phyloP scores from a whole-genome alignment of 2,329 filamentous ascomycete genomes.

The Epichloe gansuensis region DNA sequence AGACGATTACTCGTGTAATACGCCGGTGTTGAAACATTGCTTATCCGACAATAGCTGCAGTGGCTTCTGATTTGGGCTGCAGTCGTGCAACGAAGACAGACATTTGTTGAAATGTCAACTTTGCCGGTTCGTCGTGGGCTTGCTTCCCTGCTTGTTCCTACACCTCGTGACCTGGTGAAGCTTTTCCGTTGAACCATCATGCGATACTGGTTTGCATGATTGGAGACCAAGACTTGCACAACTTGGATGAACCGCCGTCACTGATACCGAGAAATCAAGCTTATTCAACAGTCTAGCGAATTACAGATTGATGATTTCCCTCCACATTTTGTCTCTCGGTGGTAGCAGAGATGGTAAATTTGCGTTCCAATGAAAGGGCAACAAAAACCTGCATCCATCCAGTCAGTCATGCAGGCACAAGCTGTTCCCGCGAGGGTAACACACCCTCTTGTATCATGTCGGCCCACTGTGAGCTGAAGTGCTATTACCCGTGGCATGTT shows the following conservation, averaged over 20 bases:
- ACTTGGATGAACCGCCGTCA: neutral
- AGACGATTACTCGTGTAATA: neutral
- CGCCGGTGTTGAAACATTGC: neutral
- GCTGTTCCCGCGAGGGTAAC: neutral
- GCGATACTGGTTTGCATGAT: neutral
- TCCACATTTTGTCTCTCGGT: neutral
- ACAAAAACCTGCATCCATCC: neutral
- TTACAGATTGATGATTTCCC: neutral
- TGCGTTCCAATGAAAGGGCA: neutral
- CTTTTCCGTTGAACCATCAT: neutral
- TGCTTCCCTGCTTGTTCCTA: neutral
- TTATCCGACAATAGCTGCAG: neutral
- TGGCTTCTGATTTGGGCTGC: neutral
- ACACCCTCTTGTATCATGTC: neutral
- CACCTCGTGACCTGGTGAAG: neutral
- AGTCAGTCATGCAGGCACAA: conserved; percentile 2
- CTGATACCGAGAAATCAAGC: neutral
- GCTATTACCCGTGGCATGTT: neutral
- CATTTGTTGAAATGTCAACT: neutral
- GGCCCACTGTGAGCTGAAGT: neutral
- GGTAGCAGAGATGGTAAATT: neutral
- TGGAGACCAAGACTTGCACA: neutral
- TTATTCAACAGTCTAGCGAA: neutral
- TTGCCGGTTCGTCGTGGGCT: neutral
- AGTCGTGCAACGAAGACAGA: neutral